Percentiles rank a stretch among this genome's conserved stretches.
Evolutionary conservation across 176 grass and related monocot genomes (phyloP).

Genomic region (maize (Zea mays)): Zm-B73-REFERENCE-NAM-5.0 NC_050103.1:11318501-11319000

Average conservation of each 20-base stretch:
- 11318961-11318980: not conserved
- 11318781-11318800: not conserved
- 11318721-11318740: not conserved
- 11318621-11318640: not conserved
- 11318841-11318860: constrained; percentile 3
- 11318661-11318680: not conserved
- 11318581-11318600: not conserved
- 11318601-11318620: not conserved
- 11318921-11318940: not conserved
- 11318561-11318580: not conserved
- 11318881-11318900: not conserved
- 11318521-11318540: not conserved
- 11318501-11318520: not conserved
- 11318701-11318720: not conserved
- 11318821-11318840: not conserved
- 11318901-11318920: not conserved
- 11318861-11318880: not conserved
- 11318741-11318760: not conserved
- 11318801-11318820: not conserved
- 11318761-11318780: not conserved
- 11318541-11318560: not conserved
- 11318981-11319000: not conserved
- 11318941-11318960: not conserved
- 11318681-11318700: not conserved
- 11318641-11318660: not conserved